A percentile compares a stretch with the other conserved stretches of the same genome.
phyloP scores from a whole-genome alignment of 139 green algal genomes.

The Pedinophyceae sp. region DNA sequence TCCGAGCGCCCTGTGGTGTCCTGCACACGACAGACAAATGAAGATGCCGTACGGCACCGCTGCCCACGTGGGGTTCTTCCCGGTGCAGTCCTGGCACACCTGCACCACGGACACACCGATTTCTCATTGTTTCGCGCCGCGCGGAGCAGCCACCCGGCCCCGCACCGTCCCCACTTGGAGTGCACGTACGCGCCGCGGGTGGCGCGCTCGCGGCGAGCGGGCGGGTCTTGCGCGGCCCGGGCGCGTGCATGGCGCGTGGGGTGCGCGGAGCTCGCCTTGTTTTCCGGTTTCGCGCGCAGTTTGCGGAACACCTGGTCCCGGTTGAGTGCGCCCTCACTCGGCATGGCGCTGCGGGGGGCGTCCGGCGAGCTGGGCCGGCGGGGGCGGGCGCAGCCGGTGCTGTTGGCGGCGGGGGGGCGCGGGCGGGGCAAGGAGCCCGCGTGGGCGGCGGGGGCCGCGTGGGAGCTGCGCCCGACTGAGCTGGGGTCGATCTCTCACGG shows the following conservation, averaged over 20 bases:
- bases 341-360: too few relatives aligned
- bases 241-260: neutral
- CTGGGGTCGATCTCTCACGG: too few relatives aligned
- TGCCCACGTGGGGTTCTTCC: slow-evolving; percentile 91
- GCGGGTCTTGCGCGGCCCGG: neutral
- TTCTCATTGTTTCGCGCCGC: neutral
- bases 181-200: too few relatives aligned
- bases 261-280: slow-evolving; percentile 41
- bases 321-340: slow-evolving; percentile 34
- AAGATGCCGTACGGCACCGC: slow-evolving; percentile 89
- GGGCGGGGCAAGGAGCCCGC: too few relatives aligned
- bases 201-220: neutral
- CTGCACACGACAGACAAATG: slow-evolving; percentile 89
- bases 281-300: slow-evolving; percentile 64
- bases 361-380: too few relatives aligned
- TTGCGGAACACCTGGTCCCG: slow-evolving; percentile 72
- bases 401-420: too few relatives aligned
- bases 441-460: too few relatives aligned
- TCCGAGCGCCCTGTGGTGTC: slow-evolving; percentile 79
- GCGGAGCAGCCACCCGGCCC: neutral
- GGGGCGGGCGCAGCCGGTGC: too few relatives aligned
- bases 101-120: slow-evolving; percentile 11
- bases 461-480: too few relatives aligned
- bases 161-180: slow-evolving; percentile 12
- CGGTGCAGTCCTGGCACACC: slow-evolving; percentile 92